Conservation (phyloP, 495 filamentous ascomycete species). For the Sabuloglossum arenarium region DNA sequence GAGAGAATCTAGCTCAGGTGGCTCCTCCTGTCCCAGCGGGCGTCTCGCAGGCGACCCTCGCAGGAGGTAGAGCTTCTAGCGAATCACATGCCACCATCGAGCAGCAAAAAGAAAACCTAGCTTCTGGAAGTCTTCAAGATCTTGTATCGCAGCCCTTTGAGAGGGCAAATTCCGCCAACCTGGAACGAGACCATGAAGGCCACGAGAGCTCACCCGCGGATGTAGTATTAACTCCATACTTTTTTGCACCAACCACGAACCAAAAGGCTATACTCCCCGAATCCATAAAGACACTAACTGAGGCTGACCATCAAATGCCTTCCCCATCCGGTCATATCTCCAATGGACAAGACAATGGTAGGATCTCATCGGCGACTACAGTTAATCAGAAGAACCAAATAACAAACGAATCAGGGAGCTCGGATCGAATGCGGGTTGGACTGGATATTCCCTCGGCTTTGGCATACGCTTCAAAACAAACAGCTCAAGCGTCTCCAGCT, state of each 20-base stretch:
- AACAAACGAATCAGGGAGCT: not conserved
- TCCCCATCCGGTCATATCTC: not conserved
- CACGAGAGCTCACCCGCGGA: not conserved
- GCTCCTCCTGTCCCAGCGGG: conserved; percentile 19
- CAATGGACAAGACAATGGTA: not conserved
- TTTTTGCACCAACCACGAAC: not conserved
- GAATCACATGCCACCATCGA: conserved; percentile 10
- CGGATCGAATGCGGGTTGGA: not conserved
- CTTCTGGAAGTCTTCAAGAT: not conserved
- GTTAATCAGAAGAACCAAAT: not conserved
- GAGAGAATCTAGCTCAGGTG: conserved; percentile 38
- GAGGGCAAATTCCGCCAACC: not conserved
- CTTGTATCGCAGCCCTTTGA: not conserved
- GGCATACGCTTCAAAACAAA: not conserved
- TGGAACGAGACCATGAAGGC: not conserved
- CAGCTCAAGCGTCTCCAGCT: not conserved
- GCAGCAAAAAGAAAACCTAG: conserved; percentile 10
- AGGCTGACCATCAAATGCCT: not conserved
- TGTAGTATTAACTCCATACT: not conserved
- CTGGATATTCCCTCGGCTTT: not conserved
- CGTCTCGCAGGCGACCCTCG: not conserved
- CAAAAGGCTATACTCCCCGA: not conserved
- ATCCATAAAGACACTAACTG: not conserved
- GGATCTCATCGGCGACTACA: not conserved
- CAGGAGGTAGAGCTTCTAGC: conserved; percentile 1